A percentile compares a stretch with the other conserved stretches of the same genome.
Conservation (phyloP, 2,329 filamentous ascomycete genomes). For the Colletotrichum cereale region DNA sequence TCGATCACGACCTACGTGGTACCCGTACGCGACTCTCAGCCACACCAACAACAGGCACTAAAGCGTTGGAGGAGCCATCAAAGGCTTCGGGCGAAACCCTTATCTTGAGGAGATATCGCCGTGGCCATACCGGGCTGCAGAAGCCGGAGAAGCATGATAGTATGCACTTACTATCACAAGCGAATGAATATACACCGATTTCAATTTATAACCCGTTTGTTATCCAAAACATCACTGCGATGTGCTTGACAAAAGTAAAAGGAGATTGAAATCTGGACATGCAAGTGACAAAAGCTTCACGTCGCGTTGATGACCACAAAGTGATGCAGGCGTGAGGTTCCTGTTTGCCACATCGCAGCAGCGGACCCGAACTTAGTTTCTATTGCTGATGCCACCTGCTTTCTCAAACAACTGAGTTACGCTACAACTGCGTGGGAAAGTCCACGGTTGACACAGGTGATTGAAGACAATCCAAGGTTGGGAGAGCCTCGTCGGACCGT, state of each 20-base stretch:
- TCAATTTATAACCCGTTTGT: too few relatives aligned
- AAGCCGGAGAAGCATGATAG: neutral
- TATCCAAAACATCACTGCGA: too few relatives aligned
- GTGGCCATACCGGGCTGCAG: too few relatives aligned
- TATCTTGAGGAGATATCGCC: too few relatives aligned
- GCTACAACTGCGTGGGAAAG: neutral
- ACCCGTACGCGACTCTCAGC: too few relatives aligned
- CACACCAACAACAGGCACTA: too few relatives aligned
- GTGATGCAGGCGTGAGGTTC: neutral
- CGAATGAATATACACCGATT: too few relatives aligned
- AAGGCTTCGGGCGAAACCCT: too few relatives aligned
- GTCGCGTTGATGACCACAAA: neutral
- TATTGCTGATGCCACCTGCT: neutral
- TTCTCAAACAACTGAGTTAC: neutral
- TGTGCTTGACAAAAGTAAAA: neutral
- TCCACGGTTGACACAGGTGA: neutral
- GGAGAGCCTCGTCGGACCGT: neutral
- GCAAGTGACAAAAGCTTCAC: neutral
- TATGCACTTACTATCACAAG: too few relatives aligned
- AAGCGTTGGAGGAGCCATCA: too few relatives aligned
- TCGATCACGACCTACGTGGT: too few relatives aligned
- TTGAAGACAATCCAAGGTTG: neutral
- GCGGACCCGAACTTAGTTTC: neutral
- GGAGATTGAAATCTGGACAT: neutral
- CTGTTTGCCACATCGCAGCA: neutral